Percentiles rank a stretch among this genome's conserved stretches.
Conservation (phyloP, 2,329 filamentous ascomycete species). For the Diaporthe eres region DNA sequence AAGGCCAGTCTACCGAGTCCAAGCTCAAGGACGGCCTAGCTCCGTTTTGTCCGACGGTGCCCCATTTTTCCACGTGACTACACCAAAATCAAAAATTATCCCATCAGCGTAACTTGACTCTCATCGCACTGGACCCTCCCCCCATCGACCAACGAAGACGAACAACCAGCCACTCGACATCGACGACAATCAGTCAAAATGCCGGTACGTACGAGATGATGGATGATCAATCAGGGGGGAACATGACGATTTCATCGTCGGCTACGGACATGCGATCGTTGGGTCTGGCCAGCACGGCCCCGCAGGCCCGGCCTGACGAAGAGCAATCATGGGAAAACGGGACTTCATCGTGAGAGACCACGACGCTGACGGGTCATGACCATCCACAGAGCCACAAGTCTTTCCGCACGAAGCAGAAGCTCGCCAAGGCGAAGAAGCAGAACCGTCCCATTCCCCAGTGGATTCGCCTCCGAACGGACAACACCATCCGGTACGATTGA, state of each 20-base stretch:
- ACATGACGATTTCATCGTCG: neutral
- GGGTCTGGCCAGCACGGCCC: neutral
- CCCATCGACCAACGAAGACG: slow-evolving; percentile 46
- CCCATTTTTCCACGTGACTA: slow-evolving; percentile 27
- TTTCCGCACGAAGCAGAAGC: slow-evolving; percentile 99
- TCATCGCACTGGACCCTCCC: slow-evolving; percentile 35
- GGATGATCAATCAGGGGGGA: neutral
- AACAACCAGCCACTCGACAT: slow-evolving; percentile 46
- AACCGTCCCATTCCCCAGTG: slow-evolving; percentile 99
- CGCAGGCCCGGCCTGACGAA: neutral
- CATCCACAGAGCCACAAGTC: slow-evolving; percentile 92
- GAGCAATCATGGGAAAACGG: neutral
- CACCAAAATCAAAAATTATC: slow-evolving; percentile 31
- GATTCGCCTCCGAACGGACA: slow-evolving; percentile 98
- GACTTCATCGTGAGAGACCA: slow-evolving; percentile 33
- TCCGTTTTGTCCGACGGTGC: neutral
- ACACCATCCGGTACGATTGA: slow-evolving; percentile 95
- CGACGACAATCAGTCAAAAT: slow-evolving; percentile 55
- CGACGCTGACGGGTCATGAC: slow-evolving; percentile 37
- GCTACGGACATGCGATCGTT: neutral
- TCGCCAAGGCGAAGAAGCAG: slow-evolving; percentile 99
- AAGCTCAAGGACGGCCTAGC: neutral
- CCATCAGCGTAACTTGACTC: slow-evolving; percentile 5
- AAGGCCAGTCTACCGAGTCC: neutral
- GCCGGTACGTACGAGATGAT: slow-evolving; percentile 52